phyloP scores from a whole-genome alignment of 192 early-diverging fungal species.

The Podila clonocystis region DNA sequence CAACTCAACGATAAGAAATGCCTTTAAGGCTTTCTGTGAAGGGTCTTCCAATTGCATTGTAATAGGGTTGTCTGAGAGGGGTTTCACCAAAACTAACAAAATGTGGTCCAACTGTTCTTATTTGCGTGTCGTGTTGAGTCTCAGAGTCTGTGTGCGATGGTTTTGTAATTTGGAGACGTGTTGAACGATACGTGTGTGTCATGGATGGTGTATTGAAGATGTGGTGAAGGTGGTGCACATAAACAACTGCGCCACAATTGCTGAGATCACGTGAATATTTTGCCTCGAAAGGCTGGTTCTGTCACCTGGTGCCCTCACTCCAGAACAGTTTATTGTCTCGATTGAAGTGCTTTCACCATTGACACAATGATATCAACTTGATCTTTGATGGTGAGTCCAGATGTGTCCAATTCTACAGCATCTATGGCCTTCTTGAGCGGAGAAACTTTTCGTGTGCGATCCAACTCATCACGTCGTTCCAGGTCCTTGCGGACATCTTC shows the following conservation, averaged over 20 bases:
- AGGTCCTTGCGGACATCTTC: conserved; percentile 70
- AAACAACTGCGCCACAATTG: no score
- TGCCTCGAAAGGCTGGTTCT: no score
- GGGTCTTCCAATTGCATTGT: conserved; percentile 37
- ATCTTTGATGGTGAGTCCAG: conserved; percentile 68
- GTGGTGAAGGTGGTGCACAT: no score
- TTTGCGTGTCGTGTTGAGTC: no score
- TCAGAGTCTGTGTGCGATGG: no score
- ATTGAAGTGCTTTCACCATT: background rate
- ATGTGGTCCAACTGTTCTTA: no score
- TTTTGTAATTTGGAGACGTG: no score
- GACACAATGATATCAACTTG: conserved; percentile 72
- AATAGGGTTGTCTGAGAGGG: background rate
- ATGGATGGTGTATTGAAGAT: no score
- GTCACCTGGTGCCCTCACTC: no score
- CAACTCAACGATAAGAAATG: conserved; percentile 29
- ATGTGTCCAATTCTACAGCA: conserved; percentile 82
- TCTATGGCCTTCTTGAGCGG: conserved; percentile 77
- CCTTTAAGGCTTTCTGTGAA: conserved; percentile 30
- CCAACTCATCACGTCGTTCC: conserved; percentile 71
- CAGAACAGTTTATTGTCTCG: background rate
- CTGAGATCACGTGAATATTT: background rate
- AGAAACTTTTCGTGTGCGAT: conserved; percentile 69
- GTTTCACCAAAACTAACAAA: no score
- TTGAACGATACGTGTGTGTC: no score